Evolutionary conservation across 2,329 filamentous ascomycete genomes (phyloP).

Genomic region (Ophiostoma triangulosporum): DNA sequence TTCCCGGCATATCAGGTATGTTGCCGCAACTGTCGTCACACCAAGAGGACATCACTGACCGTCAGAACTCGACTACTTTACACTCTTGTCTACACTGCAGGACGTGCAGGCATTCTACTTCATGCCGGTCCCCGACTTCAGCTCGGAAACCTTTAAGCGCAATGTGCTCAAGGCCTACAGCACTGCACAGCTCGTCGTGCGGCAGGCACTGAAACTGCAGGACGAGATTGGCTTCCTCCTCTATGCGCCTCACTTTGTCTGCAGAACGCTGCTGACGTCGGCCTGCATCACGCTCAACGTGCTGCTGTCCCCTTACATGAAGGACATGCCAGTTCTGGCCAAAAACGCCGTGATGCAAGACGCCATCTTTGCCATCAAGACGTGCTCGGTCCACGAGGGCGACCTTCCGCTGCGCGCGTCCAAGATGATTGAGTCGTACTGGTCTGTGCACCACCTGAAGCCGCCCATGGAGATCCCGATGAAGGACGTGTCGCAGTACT

Average conservation of each 20-base stretch:
- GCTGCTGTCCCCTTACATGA: slow-evolving; percentile 30
- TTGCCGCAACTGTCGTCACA: slow-evolving; percentile 15
- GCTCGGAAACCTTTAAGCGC: slow-evolving; percentile 26
- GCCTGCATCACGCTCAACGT: slow-evolving; percentile 31
- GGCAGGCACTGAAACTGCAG: slow-evolving; percentile 30
- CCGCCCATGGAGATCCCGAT: slow-evolving; percentile 24
- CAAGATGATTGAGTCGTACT: slow-evolving; percentile 36
- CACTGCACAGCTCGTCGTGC: slow-evolving; percentile 33
- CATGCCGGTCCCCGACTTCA: slow-evolving; percentile 27
- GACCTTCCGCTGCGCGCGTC: slow-evolving; percentile 34
- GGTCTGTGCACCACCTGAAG: slow-evolving; percentile 26
- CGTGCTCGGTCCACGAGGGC: slow-evolving; percentile 33
- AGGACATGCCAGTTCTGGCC: slow-evolving; percentile 18
- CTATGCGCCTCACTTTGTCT: slow-evolving; percentile 37
- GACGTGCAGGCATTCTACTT: slow-evolving; percentile 42
- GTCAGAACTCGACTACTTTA: slow-evolving; percentile 34
- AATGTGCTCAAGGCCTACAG: slow-evolving; percentile 34
- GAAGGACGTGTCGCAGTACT: slow-evolving; percentile 27
- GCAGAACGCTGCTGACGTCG: slow-evolving; percentile 33
- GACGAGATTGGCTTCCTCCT: slow-evolving; percentile 25
- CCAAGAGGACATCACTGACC: background rate
- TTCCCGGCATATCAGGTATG: slow-evolving; percentile 30
- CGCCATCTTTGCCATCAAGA: slow-evolving; percentile 24
- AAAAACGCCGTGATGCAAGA: slow-evolving; percentile 21
- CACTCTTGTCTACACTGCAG: slow-evolving; percentile 34